Conservation (phyloP, 2,329 filamentous ascomycete genomes). For the Ceratocystis cacaofunesta region DNA sequence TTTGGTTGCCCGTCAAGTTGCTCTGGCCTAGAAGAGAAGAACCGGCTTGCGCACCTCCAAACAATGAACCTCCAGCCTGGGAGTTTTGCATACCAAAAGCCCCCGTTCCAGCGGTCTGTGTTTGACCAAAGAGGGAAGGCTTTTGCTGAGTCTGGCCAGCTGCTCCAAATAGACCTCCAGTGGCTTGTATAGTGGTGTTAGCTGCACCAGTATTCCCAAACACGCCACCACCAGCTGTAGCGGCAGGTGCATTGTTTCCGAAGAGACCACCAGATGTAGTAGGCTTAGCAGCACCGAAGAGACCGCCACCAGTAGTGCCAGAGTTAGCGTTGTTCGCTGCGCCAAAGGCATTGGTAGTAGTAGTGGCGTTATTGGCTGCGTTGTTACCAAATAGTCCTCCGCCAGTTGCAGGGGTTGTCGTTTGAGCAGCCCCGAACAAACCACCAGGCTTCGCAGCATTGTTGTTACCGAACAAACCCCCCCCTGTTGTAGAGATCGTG, state of each 20-base stretch:
- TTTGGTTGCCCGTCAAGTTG: slow-evolving; percentile 31
- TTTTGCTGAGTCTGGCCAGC: slow-evolving; percentile 41
- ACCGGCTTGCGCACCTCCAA: slow-evolving; percentile 27
- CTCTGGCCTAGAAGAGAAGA: slow-evolving; percentile 35
- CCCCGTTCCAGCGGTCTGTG: slow-evolving; percentile 32
- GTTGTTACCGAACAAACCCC: slow-evolving; percentile 29
- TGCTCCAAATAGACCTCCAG: slow-evolving; percentile 28
- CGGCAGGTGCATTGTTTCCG: slow-evolving; percentile 26
- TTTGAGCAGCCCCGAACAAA: slow-evolving; percentile 32
- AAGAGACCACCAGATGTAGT: slow-evolving; percentile 28
- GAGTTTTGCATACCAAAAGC: slow-evolving; percentile 39
- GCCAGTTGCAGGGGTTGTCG: slow-evolving; percentile 21
- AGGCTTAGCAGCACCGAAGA: slow-evolving; percentile 30
- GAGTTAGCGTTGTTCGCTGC: slow-evolving; percentile 16
- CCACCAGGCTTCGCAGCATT: slow-evolving; percentile 29
- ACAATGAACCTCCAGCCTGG: slow-evolving; percentile 33
- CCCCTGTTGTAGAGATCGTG: slow-evolving; percentile 20
- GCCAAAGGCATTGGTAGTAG: slow-evolving; percentile 29
- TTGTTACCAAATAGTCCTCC: slow-evolving; percentile 33
- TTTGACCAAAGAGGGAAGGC: slow-evolving; percentile 39
- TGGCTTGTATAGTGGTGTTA: slow-evolving; percentile 24
- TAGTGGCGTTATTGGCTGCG: neutral
- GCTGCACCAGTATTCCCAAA: slow-evolving; percentile 27
- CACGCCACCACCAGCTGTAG: slow-evolving; percentile 22
- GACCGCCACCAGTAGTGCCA: slow-evolving; percentile 20